Percentiles rank a stretch among this genome's conserved stretches.
These are phyloP conservation scores for Cladosporium halotolerans DNA, from an alignment of 2,329 filamentous ascomycete species.

Conservation along the genomic window DNA sequence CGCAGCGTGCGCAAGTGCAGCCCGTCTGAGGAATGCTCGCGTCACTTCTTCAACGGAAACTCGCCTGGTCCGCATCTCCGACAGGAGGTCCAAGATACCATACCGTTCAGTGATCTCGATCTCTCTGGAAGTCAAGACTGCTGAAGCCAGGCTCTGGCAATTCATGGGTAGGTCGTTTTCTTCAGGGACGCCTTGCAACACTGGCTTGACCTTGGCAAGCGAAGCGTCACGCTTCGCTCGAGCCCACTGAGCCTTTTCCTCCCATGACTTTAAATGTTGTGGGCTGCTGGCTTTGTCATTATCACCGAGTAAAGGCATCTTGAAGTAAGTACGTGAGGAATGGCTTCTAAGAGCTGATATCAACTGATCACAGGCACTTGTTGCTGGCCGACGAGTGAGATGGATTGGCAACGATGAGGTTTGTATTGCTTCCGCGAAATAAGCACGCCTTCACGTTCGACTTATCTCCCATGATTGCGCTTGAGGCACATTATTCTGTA, in stretches of 20 bases:
- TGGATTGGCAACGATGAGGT: too few relatives aligned
- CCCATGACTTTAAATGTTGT: neutral
- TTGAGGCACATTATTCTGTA: too few relatives aligned
- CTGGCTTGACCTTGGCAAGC: slow-evolving; percentile 3
- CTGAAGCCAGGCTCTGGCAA: neutral
- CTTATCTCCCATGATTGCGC: too few relatives aligned
- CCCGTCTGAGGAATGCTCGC: slow-evolving; percentile 41
- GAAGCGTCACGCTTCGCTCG: slow-evolving; percentile 1
- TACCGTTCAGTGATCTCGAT: slow-evolving; percentile 1
- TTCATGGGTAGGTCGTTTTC: neutral
- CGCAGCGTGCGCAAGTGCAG: slow-evolving; percentile 37
- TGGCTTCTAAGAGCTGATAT: too few relatives aligned
- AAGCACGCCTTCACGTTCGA: too few relatives aligned
- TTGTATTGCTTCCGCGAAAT: too few relatives aligned
- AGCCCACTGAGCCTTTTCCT: slow-evolving; percentile 2
- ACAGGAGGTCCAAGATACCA: slow-evolving; percentile 27
- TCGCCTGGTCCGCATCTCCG: slow-evolving; percentile 29
- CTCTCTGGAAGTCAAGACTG: neutral
- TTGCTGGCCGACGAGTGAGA: too few relatives aligned
- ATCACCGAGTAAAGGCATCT: neutral
- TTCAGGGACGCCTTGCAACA: neutral
- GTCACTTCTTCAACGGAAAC: slow-evolving; percentile 34
- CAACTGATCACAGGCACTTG: too few relatives aligned
- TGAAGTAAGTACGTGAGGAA: neutral
- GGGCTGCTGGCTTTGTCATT: neutral